A percentile compares a stretch with the other conserved stretches of the same genome.
phyloP scores from a whole-genome alignment of 306 rosid genomes.

The Cicer cuneatum region DNA sequence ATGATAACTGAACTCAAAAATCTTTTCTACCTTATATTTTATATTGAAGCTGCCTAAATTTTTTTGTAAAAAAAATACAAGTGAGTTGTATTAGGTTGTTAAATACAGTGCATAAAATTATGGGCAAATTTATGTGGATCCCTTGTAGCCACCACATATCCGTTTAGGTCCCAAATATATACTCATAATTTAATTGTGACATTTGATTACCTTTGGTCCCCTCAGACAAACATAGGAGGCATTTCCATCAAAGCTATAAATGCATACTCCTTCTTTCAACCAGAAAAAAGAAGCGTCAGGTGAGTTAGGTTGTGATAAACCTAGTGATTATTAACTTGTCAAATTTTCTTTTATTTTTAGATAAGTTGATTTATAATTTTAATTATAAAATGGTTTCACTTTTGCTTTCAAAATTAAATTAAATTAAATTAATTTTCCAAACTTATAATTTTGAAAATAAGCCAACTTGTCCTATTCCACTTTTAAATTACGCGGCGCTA shows the following conservation, averaged over 20 bases:
- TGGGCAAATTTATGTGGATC: not conserved
- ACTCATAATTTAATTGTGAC: constrained; percentile 45
- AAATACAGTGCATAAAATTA: constrained; percentile 3
- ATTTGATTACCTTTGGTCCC: constrained; percentile 45
- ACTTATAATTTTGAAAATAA: not conserved
- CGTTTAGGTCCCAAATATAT: constrained; percentile 41
- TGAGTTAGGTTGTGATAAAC: not conserved
- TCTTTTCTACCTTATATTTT: too few relatives aligned
- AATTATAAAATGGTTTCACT: not conserved
- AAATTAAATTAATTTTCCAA: too few relatives aligned
- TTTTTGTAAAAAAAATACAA: not conserved
- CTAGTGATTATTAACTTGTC: not conserved
- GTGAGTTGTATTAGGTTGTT: not conserved
- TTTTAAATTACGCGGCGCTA: not conserved
- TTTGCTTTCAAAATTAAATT: not conserved
- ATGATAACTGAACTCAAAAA: too few relatives aligned
- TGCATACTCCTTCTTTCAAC: constrained; percentile 30
- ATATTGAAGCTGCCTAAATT: too few relatives aligned
- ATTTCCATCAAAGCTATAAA: constrained; percentile 55
- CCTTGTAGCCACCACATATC: constrained; percentile 34
- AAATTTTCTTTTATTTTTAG: too few relatives aligned
- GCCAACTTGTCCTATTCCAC: not conserved
- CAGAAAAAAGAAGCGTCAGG: not conserved
- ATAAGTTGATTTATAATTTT: too few relatives aligned
- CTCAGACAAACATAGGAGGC: constrained; percentile 36